phyloP scores from a whole-genome alignment of 345 rosid species.

The Diplotaxis tenuifolia region DNA sequence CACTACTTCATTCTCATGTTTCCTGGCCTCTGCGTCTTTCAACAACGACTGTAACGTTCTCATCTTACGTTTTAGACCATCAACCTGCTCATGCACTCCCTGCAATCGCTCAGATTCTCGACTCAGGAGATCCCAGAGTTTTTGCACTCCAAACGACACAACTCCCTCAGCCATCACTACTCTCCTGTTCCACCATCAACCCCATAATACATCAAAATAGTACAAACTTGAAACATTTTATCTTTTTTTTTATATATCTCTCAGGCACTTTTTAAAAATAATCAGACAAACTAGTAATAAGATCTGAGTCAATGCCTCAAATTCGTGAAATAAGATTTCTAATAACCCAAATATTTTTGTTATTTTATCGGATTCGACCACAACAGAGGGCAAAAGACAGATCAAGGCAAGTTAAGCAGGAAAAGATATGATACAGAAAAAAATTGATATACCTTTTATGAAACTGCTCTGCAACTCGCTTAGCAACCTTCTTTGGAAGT shows the following conservation, averaged over 20 bases:
- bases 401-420: neutral
- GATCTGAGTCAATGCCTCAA: too few relatives aligned
- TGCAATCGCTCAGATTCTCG: neutral
- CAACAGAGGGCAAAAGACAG: neutral
- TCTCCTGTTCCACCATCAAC: neutral
- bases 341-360: neutral
- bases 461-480: neutral
- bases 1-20: neutral
- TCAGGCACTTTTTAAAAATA: too few relatives aligned
- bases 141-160: conserved; percentile 17
- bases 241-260: too few relatives aligned
- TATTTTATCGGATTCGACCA: neutral
- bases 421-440: neutral
- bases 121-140: conserved; percentile 25
- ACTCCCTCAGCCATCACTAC: neutral
- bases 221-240: neutral
- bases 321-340: neutral
- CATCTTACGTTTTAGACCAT: neutral
- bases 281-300: too few relatives aligned
- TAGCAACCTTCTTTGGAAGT: neutral
- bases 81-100: neutral
- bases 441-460: neutral
- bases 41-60: neutral
- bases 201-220: neutral
- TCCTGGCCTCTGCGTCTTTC: neutral